These are phyloP conservation scores for Lecanicillium sp. DNA, from an alignment of 2,329 filamentous ascomycete genomes.

Conservation along the genomic window DNA sequence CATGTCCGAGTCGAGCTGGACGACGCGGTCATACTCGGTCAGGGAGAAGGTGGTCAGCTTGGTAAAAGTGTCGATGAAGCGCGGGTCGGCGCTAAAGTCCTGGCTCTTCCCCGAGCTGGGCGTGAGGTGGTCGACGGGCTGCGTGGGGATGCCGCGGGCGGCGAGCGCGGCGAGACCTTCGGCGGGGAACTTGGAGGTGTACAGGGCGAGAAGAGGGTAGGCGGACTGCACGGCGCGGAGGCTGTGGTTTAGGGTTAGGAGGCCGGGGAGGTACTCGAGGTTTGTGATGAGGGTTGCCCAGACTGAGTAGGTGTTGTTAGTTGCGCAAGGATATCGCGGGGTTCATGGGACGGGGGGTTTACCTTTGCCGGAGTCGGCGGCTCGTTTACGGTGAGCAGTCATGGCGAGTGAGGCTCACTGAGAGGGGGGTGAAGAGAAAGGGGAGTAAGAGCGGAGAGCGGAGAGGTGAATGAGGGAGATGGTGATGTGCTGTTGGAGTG, in stretches of 20 bases:
- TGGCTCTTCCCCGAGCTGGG: conserved; percentile 47
- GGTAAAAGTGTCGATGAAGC: conserved; percentile 87
- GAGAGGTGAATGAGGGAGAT: no score
- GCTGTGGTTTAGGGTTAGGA: conserved; percentile 73
- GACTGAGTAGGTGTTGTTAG: conserved; percentile 42
- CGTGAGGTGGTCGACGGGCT: conserved; percentile 65
- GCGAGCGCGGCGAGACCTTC: conserved; percentile 63
- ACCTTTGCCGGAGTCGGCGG: neutral
- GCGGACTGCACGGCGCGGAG: conserved; percentile 56
- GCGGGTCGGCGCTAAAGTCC: conserved; percentile 68
- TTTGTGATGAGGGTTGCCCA: conserved; percentile 89
- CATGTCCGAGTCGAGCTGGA: conserved; percentile 88
- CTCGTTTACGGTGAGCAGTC: neutral
- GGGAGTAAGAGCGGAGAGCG: no score
- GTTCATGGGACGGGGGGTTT: neutral
- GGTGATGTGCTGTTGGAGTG: no score
- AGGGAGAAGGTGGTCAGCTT: conserved; percentile 77
- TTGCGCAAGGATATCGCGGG: neutral
- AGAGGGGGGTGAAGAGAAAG: no score
- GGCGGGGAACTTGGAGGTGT: conserved; percentile 68
- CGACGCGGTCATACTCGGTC: conserved; percentile 67
- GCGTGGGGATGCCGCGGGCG: conserved; percentile 59
- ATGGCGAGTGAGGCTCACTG: neutral
- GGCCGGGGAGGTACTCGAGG: conserved; percentile 70
- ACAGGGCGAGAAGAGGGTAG: conserved; percentile 76